phyloP scores from a whole-genome alignment of 2,329 filamentous ascomycete genomes.

The Verticillium longisporum region DNA sequence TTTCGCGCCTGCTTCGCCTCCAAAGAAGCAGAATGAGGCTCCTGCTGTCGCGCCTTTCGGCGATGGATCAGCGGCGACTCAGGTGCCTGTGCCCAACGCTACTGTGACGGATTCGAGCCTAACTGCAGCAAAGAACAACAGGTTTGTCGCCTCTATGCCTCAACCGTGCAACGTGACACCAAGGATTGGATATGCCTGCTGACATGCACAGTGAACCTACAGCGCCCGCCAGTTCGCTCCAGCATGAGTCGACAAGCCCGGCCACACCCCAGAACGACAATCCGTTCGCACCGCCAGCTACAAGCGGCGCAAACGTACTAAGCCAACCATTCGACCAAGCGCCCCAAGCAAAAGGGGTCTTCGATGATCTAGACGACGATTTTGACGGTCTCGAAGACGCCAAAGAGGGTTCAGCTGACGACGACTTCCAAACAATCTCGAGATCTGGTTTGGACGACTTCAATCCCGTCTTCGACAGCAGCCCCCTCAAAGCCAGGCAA shows the following conservation, averaged over 20 bases:
- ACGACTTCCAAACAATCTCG: constrained; percentile 71
- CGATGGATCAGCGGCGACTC: background rate
- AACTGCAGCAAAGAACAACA: background rate
- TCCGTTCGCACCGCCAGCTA: constrained; percentile 4
- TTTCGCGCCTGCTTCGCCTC: constrained; percentile 62
- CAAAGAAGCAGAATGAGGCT: constrained; percentile 21
- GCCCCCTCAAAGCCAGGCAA: constrained; percentile 47
- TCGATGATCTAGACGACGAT: constrained; percentile 72
- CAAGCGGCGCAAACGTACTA: constrained; percentile 7
- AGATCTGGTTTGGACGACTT: constrained; percentile 70
- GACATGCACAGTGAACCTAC: background rate
- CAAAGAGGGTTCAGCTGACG: constrained; percentile 71
- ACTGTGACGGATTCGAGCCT: background rate
- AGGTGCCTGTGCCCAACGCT: constrained; percentile 15
- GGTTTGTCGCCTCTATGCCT: background rate
- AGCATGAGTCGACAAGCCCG: background rate
- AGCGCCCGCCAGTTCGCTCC: background rate
- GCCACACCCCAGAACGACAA: background rate
- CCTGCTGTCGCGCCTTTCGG: background rate
- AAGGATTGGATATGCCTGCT: background rate
- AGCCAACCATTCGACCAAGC: constrained; percentile 13
- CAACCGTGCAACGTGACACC: background rate
- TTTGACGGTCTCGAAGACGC: constrained; percentile 81
- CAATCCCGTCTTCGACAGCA: constrained; percentile 74
- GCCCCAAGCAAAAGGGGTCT: constrained; percentile 39